A percentile compares a stretch with the other conserved stretches of the same genome.
These are phyloP conservation scores for Xylaria sp. DNA, from an alignment of 2,329 filamentous ascomycete species.

Conservation along the genomic window DNA sequence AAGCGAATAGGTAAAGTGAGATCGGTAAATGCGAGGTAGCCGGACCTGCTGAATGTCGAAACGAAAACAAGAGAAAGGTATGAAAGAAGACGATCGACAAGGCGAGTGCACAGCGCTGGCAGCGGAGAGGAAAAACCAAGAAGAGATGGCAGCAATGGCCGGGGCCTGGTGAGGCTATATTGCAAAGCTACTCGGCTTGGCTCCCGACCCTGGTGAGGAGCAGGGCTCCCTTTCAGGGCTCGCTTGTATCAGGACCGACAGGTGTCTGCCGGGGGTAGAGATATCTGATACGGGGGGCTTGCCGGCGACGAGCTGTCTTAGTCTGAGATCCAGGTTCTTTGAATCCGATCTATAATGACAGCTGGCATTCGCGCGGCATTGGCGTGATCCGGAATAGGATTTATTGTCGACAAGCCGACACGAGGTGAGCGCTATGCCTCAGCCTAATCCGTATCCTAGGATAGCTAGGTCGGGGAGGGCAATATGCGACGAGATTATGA, in stretches of 20 bases:
- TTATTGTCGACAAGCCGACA: conserved; percentile 22
- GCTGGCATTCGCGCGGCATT: conserved; percentile 66
- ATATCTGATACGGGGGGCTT: conserved; percentile 56
- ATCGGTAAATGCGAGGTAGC: conserved; percentile 58
- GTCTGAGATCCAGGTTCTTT: conserved; percentile 62
- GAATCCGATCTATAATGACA: conserved; percentile 63
- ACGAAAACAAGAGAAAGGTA: conserved; percentile 51
- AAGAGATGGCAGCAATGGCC: conserved; percentile 42
- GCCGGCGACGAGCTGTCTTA: conserved; percentile 54
- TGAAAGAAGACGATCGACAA: conserved; percentile 64
- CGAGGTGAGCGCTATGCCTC: conserved; percentile 26
- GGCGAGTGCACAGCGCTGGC: conserved; percentile 63
- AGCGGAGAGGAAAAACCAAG: conserved; percentile 46
- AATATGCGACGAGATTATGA: conserved; percentile 38
- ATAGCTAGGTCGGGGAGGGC: conserved; percentile 29
- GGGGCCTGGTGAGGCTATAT: conserved; percentile 53
- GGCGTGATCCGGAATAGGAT: conserved; percentile 41
- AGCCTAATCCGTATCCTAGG: conserved; percentile 36
- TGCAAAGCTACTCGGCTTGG: conserved; percentile 47
- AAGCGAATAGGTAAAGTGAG: conserved; percentile 37
- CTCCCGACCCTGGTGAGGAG: conserved; percentile 48
- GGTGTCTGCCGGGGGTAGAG: conserved; percentile 49
- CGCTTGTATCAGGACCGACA: conserved; percentile 56
- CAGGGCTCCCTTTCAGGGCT: conserved; percentile 54
- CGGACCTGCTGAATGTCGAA: conserved; percentile 61